A percentile compares a stretch with the other conserved stretches of the same genome.
Conservation (phyloP, 371 early-diverging fungal species). For the Apophysomyces trapeziformis region DNA sequence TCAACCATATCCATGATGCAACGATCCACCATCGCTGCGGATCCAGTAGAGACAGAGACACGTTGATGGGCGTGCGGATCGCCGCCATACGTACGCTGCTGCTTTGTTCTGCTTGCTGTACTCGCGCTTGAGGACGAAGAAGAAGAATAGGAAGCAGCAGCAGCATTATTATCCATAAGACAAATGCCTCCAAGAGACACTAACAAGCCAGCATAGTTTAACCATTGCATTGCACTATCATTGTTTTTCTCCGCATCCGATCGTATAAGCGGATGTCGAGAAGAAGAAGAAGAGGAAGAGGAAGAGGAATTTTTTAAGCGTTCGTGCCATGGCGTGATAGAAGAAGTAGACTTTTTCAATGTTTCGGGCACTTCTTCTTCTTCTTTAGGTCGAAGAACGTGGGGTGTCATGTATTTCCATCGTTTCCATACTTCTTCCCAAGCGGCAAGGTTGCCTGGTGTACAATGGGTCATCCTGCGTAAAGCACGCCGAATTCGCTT, state of each 20-base stretch:
- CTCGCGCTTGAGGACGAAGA: too few relatives aligned
- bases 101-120: too few relatives aligned
- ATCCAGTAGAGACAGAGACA: conserved; percentile 45
- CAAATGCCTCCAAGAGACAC: conserved; percentile 73
- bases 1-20: conserved; percentile 89
- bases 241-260: conserved; percentile 41
- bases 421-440: conserved; percentile 88
- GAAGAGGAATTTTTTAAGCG: conserved; percentile 32
- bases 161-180: conserved; percentile 34
- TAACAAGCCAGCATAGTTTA: conserved; percentile 74
- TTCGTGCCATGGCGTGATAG: conserved; percentile 44
- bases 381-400: conserved; percentile 54
- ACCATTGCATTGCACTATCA: conserved; percentile 57
- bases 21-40: conserved; percentile 71
- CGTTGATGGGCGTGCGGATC: conserved; percentile 26
- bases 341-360: conserved; percentile 17
- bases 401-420: conserved; percentile 71
- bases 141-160: too few relatives aligned
- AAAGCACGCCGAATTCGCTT: conserved; percentile 77
- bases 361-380: conserved; percentile 44
- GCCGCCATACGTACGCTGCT: too few relatives aligned
- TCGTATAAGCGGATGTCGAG: conserved; percentile 26
- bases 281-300: too few relatives aligned
- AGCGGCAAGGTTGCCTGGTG: conserved; percentile 80
- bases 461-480: conserved; percentile 69